Evolutionary conservation across 106 monocot genomes (phyloP), one percentile per base, ranked within the genome.

Genomic region (Allium sativum): DNA sequence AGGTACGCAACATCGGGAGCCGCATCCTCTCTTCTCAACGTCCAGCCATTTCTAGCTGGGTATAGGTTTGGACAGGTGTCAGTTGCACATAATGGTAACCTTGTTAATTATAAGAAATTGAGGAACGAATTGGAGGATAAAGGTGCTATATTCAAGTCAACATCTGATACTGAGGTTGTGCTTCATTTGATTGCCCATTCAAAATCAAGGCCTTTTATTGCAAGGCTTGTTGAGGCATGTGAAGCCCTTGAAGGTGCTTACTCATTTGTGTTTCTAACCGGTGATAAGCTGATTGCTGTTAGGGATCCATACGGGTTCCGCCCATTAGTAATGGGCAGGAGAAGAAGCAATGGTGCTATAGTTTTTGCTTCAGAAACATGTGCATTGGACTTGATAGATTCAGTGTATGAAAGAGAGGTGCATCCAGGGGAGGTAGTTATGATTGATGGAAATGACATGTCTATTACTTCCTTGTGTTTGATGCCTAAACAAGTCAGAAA

Each of bases 1-100:
- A 78, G 94, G 50, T 95, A 95, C 68, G 89, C 94, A 62, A 95
- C 90, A 43, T 74, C 94, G 45, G 90, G 94, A 47, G 79, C 81
- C 48, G 70, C 88, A 48, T 70, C 86, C 22, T 65, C 87, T 52
- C 45, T 64, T 45, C 46, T 42, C 66, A 96, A 96, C 86, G 87
- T 91, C 22, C 90, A 96, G 80, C 96, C 96, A 20, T 75, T 86
- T 63, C 63, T 76, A 44, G 81, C 85, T 9, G 77, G 80, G 11
- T 86, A 86, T 72, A 71, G 78, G 20, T 86, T 86, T 59, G 81
- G 85, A 45, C 71, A 71, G 6, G 75, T 86, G 31, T 81, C 81
- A 48, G 62, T 86, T 55, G 82, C 96, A 84, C 55, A 96, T 74
- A 96, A 96, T 73, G 95, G 90, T 15, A 96, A 96, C 67, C 79